Percentiles rank a stretch among this genome's conserved stretches.
Conservation (phyloP, 2,329 filamentous ascomycete genomes). For the Coniochaeta prunicola region DNA sequence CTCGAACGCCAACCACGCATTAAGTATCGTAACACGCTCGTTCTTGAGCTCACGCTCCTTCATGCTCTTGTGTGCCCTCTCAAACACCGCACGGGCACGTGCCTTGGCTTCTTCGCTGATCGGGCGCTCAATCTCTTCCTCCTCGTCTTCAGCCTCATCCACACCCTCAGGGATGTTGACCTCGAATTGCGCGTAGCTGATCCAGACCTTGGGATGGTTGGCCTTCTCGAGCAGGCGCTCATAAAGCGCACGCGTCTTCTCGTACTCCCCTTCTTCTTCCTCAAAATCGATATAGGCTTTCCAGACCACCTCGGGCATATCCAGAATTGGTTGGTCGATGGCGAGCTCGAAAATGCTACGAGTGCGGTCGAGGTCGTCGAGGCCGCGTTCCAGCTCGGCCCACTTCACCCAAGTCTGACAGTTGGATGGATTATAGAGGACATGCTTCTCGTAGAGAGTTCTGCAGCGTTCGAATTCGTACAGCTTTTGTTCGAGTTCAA, state of each 20-base stretch:
- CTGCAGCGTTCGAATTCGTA: conserved; percentile 92
- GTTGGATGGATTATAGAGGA: conserved; percentile 86
- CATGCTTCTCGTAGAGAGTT: conserved; percentile 86
- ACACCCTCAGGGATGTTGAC: conserved; percentile 81
- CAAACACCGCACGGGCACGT: conserved; percentile 76
- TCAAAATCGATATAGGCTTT: conserved; percentile 99
- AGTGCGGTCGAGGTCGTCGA: conserved; percentile 83
- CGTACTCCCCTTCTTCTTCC: conserved; percentile 89
- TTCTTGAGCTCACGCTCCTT: conserved; percentile 87
- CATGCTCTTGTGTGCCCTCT: conserved; percentile 77
- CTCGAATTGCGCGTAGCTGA: conserved; percentile 96
- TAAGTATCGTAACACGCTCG: conserved; percentile 86
- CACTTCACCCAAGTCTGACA: conserved; percentile 95
- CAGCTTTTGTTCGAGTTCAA: conserved; percentile 85
- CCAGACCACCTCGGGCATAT: conserved; percentile 98
- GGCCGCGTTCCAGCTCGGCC: conserved; percentile 81
- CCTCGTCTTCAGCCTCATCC: conserved; percentile 42
- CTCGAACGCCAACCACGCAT: conserved; percentile 91
- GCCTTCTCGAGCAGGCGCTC: conserved; percentile 89
- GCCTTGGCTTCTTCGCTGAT: conserved; percentile 79
- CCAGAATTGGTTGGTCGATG: conserved; percentile 71
- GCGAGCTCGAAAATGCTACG: conserved; percentile 90
- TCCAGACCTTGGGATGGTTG: conserved; percentile 99
- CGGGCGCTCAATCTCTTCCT: conserved; percentile 56
- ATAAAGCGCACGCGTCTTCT: conserved; percentile 72